Evolutionary conservation across 2,329 filamentous ascomycete genomes (phyloP).

Genomic region (Aspergillus awamori): DNA sequence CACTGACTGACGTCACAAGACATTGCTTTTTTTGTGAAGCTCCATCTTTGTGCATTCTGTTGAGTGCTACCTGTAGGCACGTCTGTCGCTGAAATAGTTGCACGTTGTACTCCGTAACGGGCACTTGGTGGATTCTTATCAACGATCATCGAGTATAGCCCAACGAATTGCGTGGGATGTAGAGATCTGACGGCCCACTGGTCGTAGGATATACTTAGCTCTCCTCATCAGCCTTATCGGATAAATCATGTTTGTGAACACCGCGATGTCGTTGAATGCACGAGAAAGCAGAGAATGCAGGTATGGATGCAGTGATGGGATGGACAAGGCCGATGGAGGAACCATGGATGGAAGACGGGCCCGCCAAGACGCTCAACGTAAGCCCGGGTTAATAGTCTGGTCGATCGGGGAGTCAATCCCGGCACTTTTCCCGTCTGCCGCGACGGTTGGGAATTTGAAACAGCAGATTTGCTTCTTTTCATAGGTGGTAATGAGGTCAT

Average conservation of each 20-base stretch:
- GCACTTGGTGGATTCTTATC: background rate
- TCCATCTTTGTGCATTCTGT: background rate
- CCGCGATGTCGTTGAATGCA: too few relatives aligned
- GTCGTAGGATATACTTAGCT: background rate
- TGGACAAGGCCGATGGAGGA: background rate
- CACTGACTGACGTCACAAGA: background rate
- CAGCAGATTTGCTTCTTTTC: background rate
- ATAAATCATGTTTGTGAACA: too few relatives aligned
- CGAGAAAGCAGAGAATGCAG: too few relatives aligned
- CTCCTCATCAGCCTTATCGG: background rate
- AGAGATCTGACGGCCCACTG: background rate
- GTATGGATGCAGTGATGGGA: background rate
- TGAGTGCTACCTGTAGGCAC: background rate
- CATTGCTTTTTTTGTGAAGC: background rate
- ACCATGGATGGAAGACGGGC: background rate
- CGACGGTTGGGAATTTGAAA: background rate
- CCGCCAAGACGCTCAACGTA: background rate
- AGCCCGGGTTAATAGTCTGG: background rate
- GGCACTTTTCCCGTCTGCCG: background rate
- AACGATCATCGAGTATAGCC: background rate
- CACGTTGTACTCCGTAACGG: background rate
- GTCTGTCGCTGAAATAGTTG: background rate
- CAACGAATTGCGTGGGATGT: background rate
- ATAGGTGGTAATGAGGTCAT: too few relatives aligned
- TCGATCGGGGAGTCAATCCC: background rate